Percentiles rank a stretch among this genome's conserved stretches.
Conservation (phyloP, 345 rosid species). For the Kandelia obovata region DNA sequence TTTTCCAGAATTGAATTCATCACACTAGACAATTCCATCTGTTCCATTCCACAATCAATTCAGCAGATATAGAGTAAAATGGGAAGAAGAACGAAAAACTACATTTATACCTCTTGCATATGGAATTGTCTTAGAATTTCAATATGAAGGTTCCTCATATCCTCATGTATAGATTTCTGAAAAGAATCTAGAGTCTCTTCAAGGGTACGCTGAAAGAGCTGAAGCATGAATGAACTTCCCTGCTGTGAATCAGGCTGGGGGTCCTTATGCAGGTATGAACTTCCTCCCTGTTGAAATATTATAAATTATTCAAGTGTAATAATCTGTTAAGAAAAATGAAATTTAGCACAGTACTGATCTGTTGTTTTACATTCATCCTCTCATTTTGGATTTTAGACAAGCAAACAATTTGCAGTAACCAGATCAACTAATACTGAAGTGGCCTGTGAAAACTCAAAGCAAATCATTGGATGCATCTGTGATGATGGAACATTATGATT, state of each 20-base stretch:
- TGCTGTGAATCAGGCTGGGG: conserved; percentile 58
- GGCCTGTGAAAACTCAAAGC: neutral
- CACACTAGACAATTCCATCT: conserved; percentile 73
- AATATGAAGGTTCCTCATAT: conserved; percentile 87
- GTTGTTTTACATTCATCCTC: neutral
- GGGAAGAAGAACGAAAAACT: neutral
- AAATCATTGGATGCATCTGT: conserved; percentile 3
- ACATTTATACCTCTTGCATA: conserved; percentile 68
- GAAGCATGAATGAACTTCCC: conserved; percentile 76
- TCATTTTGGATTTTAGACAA: neutral
- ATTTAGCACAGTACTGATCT: neutral
- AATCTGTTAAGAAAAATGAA: neutral
- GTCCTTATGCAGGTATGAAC: conserved; percentile 37
- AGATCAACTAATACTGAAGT: neutral
- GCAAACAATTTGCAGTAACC: neutral
- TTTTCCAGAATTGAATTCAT: conserved; percentile 69
- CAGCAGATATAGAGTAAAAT: neutral
- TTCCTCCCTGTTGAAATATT: conserved; percentile 61
- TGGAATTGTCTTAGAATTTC: conserved; percentile 93
- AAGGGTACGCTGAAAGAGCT: conserved; percentile 80
- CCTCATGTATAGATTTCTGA: conserved; percentile 83
- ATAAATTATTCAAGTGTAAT: conserved; percentile 11
- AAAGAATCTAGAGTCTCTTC: conserved; percentile 82
- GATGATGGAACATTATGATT: conserved; percentile 7
- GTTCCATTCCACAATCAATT: conserved; percentile 12